phyloP scores from a whole-genome alignment of 2,329 filamentous ascomycete species.

The Fusarium albidum region DNA sequence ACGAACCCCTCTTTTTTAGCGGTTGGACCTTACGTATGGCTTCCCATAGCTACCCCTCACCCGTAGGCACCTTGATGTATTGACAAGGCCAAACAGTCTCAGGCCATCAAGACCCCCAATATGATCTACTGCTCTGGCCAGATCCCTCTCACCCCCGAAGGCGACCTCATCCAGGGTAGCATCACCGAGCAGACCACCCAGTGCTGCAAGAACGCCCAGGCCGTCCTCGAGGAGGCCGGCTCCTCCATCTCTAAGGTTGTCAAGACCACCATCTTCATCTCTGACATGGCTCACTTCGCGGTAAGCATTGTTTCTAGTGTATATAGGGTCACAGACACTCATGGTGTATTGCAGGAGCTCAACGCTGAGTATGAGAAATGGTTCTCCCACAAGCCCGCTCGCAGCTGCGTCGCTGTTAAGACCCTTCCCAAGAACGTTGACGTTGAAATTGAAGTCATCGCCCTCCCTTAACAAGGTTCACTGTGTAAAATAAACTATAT shows the following conservation, averaged over 20 bases:
- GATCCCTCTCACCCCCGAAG: slow-evolving; percentile 72
- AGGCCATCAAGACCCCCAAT: slow-evolving; percentile 71
- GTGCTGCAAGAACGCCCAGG: slow-evolving; percentile 80
- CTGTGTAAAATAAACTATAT: not conserved
- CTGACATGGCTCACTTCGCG: slow-evolving; percentile 89
- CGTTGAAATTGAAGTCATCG: slow-evolving; percentile 91
- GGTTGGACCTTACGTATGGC: slow-evolving; percentile 69
- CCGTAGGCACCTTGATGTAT: slow-evolving; percentile 8
- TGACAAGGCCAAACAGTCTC: slow-evolving; percentile 56
- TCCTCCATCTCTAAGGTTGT: slow-evolving; percentile 82
- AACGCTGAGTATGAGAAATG: slow-evolving; percentile 86
- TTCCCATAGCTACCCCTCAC: slow-evolving; percentile 16
- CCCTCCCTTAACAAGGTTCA: slow-evolving; percentile 62
- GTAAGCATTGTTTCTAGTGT: slow-evolving; percentile 45
- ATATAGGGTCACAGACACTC: not conserved
- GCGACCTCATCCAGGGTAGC: slow-evolving; percentile 64
- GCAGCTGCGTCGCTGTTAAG: slow-evolving; percentile 90
- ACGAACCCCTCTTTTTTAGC: slow-evolving; percentile 48
- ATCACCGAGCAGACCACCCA: slow-evolving; percentile 70
- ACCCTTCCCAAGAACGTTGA: slow-evolving; percentile 85
- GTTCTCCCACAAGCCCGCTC: slow-evolving; percentile 85
- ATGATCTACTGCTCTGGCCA: slow-evolving; percentile 75
- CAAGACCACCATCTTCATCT: slow-evolving; percentile 92
- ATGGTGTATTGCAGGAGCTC: slow-evolving; percentile 65
- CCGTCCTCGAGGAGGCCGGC: slow-evolving; percentile 83